Base-by-base conservation (phyloP, 441 rosid species). In the Gossypium aridum region DNA sequence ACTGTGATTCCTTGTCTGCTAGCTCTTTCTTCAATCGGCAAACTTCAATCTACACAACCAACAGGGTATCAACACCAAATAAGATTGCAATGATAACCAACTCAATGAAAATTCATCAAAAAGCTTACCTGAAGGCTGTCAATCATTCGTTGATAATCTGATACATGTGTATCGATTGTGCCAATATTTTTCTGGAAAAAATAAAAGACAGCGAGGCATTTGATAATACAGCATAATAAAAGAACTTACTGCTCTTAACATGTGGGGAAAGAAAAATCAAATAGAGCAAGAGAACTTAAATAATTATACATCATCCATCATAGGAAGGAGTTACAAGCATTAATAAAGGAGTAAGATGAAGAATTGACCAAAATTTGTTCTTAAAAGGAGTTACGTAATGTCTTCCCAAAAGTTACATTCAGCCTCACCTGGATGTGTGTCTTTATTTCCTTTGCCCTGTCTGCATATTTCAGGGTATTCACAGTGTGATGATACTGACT, bases 61-160 rank as follows among this genome's bases (percentile, higher is more conserved):
- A 64, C 70, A 57, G n/a, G 12, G 23, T 4, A 70, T 76, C 26
- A 43, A n/a, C 45, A 73, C 75, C 71, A 74, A 34, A 16, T 67
- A 74, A 72, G 54, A 60, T 70, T 54, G 53, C 53, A 71, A 72
- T 19, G 26, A 57, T 22, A 51, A 63, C 20, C 22, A 63, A 17
- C 28, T 62, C 62, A 9, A 16, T 10, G 28, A 66, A 63, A 75
- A 17, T 34, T 55, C 51, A 81, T 64, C 26, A 54, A 73, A 61
- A 55, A 73, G 77, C 85, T 76, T 83, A 88, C 99, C 89, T 94
- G 97, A 85, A 94, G 99, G 87, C 85, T 87, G 78, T 94, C 99
- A 78, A 94, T 92, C 98, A 94, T 94, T 63, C 87, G 87, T 76
- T 94, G 98, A 87, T 94, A 94, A 86, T 94, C 97, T 68, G 97